Conservation (phyloP, 345 rosid genomes). For the Eucalyptus marginata region DNA sequence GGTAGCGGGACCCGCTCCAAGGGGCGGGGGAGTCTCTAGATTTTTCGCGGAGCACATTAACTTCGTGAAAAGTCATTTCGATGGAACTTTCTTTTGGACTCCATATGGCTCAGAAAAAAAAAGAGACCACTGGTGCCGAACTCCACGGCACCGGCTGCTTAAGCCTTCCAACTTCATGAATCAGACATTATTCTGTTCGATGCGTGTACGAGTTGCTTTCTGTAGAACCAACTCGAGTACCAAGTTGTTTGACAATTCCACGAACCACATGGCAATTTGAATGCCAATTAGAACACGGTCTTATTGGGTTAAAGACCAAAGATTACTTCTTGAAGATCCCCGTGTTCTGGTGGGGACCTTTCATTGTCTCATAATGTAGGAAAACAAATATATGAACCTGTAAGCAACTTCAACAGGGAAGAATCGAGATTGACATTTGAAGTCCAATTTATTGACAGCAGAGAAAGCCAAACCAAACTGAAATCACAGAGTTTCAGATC, state of each 20-base stretch:
- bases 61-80: too few relatives aligned
- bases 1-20: too few relatives aligned
- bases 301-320: background rate
- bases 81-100: too few relatives aligned
- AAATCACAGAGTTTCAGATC: background rate
- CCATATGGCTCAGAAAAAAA: too few relatives aligned
- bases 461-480: background rate
- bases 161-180: background rate
- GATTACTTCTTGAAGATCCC: background rate
- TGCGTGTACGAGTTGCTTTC: background rate
- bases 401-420: background rate
- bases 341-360: background rate
- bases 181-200: too few relatives aligned
- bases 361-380: background rate
- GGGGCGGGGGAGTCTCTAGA: too few relatives aligned
- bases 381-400: background rate
- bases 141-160: too few relatives aligned
- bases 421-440: background rate
- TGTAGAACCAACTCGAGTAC: background rate
- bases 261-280: background rate
- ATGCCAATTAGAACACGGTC: background rate
- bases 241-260: background rate
- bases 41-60: too few relatives aligned
- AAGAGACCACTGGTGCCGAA: too few relatives aligned
- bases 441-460: background rate